Percentiles rank a stretch among this genome's conserved stretches.
These are phyloP conservation scores for Irpex sp. DNA, from an alignment of 1,284 basidiomycete genomes.

Conservation along the genomic window DNA sequence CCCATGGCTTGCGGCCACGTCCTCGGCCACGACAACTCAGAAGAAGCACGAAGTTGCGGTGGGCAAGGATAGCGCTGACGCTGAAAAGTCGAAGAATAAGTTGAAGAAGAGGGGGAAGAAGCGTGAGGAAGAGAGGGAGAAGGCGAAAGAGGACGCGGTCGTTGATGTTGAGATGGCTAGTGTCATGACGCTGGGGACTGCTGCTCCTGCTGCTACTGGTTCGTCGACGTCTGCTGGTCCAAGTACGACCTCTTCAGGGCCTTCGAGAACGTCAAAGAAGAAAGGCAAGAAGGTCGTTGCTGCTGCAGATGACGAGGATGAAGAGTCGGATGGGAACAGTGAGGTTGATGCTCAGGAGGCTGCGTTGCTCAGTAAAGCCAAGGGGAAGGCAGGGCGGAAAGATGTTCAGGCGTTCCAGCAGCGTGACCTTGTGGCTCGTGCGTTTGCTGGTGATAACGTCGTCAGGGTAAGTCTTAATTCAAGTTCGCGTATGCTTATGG, in stretches of 20 bases:
- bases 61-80: slow-evolving; percentile 55
- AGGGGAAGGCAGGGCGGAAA: slow-evolving; percentile 37
- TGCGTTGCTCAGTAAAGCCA: slow-evolving; percentile 29
- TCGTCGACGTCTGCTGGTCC: not conserved
- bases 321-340: slow-evolving; percentile 57
- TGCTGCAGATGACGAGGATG: slow-evolving; percentile 27
- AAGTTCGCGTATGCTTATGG: not conserved
- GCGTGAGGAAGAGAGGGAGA: slow-evolving; percentile 49
- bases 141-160: slow-evolving; percentile 65
- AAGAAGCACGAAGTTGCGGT: slow-evolving; percentile 70
- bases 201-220: slow-evolving; percentile 3
- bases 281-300: not conserved
- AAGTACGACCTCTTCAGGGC: slow-evolving; percentile 1
- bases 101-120: slow-evolving; percentile 63
- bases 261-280: not conserved
- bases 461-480: slow-evolving; percentile 55
- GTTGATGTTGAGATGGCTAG: slow-evolving; percentile 72
- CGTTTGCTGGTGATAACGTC: slow-evolving; percentile 96
- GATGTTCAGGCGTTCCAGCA: slow-evolving; percentile 74
- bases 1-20: slow-evolving; percentile 65
- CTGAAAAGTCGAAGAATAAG: slow-evolving; percentile 66
- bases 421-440: slow-evolving; percentile 86
- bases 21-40: slow-evolving; percentile 36
- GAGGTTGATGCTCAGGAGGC: slow-evolving; percentile 69
- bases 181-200: slow-evolving; percentile 39